Percentiles rank a stretch among this genome's conserved stretches.
These are phyloP conservation scores for Wickerhamomyces hampshirensis DNA, from an alignment of 805 yeast species.

Conservation along the genomic window DNA sequence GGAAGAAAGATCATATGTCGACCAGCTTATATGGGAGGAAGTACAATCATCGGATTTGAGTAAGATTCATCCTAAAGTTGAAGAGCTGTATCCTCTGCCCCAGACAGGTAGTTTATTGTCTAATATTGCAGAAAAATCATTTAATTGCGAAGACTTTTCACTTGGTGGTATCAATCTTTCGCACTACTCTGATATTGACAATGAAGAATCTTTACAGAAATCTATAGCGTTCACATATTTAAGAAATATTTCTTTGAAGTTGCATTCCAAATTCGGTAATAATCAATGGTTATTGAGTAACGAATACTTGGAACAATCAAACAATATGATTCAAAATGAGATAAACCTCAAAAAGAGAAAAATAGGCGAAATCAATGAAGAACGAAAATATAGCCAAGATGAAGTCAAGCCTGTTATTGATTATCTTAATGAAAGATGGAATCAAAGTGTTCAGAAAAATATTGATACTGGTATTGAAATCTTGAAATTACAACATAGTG, in stretches of 20 bases:
- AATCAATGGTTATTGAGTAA: conserved; percentile 35
- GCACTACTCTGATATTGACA: conserved; percentile 27
- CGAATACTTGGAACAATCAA: conserved; percentile 28
- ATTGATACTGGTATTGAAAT: conserved; percentile 35
- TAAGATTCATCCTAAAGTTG: conserved; percentile 15
- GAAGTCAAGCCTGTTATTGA: conserved; percentile 40
- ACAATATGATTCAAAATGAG: conserved; percentile 24
- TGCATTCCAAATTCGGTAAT: conserved; percentile 30
- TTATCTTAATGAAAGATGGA: conserved; percentile 47
- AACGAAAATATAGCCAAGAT: conserved; percentile 39
- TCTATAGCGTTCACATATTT: conserved; percentile 27
- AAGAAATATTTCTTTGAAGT: conserved; percentile 32
- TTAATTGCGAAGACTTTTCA: conserved; percentile 19
- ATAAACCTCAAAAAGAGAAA: conserved; percentile 35
- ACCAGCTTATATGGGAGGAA: conserved; percentile 28
- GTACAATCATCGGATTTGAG: conserved; percentile 2
- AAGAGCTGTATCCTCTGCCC: conserved; percentile 20
- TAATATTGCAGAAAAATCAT: conserved; percentile 8
- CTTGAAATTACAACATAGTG: conserved; percentile 15
- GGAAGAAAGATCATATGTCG: conserved; percentile 33
- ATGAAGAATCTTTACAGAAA: conserved; percentile 20
- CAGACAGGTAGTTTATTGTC: conserved; percentile 1
- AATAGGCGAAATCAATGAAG: conserved; percentile 37
- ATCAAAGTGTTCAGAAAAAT: conserved; percentile 27
- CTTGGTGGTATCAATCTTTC: conserved; percentile 31